Conservation (phyloP, 1,284 basidiomycete genomes). For the Stygiomarasmius scandens region DNA sequence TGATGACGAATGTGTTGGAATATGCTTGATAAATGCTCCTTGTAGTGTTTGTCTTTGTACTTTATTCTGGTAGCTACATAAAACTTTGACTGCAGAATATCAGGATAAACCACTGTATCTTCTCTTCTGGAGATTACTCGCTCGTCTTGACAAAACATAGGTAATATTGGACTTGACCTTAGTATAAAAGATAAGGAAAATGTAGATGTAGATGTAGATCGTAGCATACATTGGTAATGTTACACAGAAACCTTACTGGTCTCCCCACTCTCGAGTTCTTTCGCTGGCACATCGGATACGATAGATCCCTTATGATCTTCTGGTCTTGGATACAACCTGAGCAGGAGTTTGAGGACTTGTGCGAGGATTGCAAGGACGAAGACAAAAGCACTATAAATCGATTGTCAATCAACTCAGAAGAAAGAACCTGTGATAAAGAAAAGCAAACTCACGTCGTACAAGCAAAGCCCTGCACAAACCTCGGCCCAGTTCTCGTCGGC, state of each 20-base stretch:
- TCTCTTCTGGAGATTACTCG: too few relatives aligned
- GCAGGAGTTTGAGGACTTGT: constrained; percentile 20
- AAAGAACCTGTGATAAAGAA: neutral
- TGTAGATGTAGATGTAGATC: too few relatives aligned
- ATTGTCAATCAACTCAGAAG: neutral
- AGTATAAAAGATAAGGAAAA: too few relatives aligned
- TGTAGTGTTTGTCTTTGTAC: too few relatives aligned
- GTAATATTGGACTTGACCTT: too few relatives aligned
- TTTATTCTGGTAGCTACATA: too few relatives aligned
- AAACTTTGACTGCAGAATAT: too few relatives aligned
- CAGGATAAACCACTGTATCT: too few relatives aligned
- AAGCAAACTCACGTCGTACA: constrained; percentile 28
- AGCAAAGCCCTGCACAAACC: constrained; percentile 43
- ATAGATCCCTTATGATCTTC: neutral
- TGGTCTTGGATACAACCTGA: constrained; percentile 17
- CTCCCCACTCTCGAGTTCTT: neutral
- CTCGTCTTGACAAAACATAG: too few relatives aligned
- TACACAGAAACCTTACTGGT: neutral
- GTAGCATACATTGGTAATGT: too few relatives aligned
- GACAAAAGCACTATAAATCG: constrained; percentile 20
- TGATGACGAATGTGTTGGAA: too few relatives aligned
- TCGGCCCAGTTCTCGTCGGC: constrained; percentile 38
- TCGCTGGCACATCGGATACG: neutral
- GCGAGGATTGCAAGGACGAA: constrained; percentile 23
- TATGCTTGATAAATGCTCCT: too few relatives aligned